Percentiles rank a stretch among this genome's conserved stretches.
Evolutionary conservation across 1,284 basidiomycete species (phyloP).

Genomic region (Lignosus rhinocerotis): DNA sequence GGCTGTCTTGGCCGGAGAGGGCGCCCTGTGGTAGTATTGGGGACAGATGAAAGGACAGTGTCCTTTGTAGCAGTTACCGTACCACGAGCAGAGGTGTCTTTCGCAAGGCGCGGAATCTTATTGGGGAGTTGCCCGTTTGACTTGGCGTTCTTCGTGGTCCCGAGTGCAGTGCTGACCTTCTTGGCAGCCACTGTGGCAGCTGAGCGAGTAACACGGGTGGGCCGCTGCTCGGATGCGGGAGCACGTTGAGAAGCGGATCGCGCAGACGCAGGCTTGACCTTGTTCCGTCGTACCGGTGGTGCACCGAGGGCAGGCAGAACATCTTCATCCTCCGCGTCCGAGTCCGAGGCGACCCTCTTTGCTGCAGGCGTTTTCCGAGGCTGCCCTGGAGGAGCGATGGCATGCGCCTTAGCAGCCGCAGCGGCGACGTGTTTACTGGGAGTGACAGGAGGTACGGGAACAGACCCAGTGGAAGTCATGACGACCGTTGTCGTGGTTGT

Average conservation of each 20-base stretch:
- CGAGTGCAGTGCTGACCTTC: slow-evolving; percentile 42
- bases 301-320: slow-evolving; percentile 62
- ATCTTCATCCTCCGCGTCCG: slow-evolving; percentile 62
- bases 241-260: slow-evolving; percentile 43
- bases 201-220: slow-evolving; percentile 72
- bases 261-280: slow-evolving; percentile 45
- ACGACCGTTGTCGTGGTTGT: slow-evolving; percentile 36
- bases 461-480: slow-evolving; percentile 34
- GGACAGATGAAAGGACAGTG: slow-evolving; percentile 26
- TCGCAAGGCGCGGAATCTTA: slow-evolving; percentile 74
- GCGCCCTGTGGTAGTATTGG: slow-evolving; percentile 33
- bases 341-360: slow-evolving; percentile 66
- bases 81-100: slow-evolving; percentile 46
- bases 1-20: slow-evolving; percentile 34
- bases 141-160: slow-evolving; percentile 28
- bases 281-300: slow-evolving; percentile 35
- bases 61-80: slow-evolving; percentile 39
- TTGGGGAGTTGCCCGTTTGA: slow-evolving; percentile 56
- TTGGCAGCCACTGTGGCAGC: slow-evolving; percentile 53
- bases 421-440: slow-evolving; percentile 72
- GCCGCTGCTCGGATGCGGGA: slow-evolving; percentile 66
- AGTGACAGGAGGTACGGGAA: slow-evolving; percentile 67
- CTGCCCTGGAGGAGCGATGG: slow-evolving; percentile 76
- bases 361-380: slow-evolving; percentile 82
- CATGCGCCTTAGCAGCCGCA: slow-evolving; percentile 65